Conservation (phyloP, 495 filamentous ascomycete species). For the Xylaria castorea region DNA sequence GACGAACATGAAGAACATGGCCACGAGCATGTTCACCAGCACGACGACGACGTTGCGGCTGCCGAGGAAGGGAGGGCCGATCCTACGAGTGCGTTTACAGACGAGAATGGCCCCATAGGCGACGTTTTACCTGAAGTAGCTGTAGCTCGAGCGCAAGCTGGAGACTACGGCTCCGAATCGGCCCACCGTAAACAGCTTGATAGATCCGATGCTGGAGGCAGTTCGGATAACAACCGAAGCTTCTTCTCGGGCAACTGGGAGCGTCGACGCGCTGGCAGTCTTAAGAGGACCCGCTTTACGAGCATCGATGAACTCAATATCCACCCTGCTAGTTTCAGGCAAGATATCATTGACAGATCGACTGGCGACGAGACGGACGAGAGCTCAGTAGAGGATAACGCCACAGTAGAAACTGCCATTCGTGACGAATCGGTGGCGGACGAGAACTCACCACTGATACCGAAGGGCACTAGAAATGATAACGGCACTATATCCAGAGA, state of each 20-base stretch:
- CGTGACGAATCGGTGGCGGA: slow-evolving; percentile 56
- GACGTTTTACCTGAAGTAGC: slow-evolving; percentile 55
- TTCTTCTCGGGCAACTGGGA: slow-evolving; percentile 45
- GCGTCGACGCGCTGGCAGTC: slow-evolving; percentile 60
- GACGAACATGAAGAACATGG: slow-evolving; percentile 42
- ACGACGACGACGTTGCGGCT: slow-evolving; percentile 35
- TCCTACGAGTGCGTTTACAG: slow-evolving; percentile 28
- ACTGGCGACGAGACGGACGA: slow-evolving; percentile 56
- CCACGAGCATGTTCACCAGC: slow-evolving; percentile 46
- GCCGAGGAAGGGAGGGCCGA: slow-evolving; percentile 39
- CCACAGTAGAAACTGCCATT: slow-evolving; percentile 56
- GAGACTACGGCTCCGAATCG: slow-evolving; percentile 34
- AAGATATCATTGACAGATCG: slow-evolving; percentile 80
- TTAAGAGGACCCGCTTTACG: slow-evolving; percentile 57
- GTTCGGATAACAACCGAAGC: slow-evolving; percentile 39
- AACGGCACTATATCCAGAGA: slow-evolving; percentile 31
- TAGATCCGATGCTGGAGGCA: slow-evolving; percentile 26
- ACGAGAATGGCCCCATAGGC: slow-evolving; percentile 42
- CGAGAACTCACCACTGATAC: slow-evolving; percentile 54
- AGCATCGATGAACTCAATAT: slow-evolving; percentile 78
- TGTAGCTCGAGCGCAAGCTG: slow-evolving; percentile 41
- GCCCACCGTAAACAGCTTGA: slow-evolving; percentile 48
- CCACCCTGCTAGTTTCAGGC: slow-evolving; percentile 87
- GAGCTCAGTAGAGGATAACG: slow-evolving; percentile 58
- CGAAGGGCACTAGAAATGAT: slow-evolving; percentile 36